These are phyloP conservation scores for Salix viminalis DNA, from an alignment of 345 rosid genomes.

Conservation along the genomic window DNA sequence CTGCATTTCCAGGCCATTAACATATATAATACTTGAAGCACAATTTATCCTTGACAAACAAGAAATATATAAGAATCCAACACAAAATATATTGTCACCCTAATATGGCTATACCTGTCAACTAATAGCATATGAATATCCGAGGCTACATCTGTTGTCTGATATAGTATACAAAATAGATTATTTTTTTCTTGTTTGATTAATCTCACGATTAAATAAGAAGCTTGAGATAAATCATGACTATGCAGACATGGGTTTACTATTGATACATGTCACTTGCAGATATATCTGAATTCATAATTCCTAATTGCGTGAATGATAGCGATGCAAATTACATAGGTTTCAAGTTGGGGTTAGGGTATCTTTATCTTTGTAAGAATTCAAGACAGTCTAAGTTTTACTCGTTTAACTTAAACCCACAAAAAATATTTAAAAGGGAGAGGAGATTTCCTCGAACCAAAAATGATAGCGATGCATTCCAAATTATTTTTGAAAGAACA, in stretches of 20 bases:
- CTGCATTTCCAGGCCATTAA: background rate
- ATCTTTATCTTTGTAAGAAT: no score
- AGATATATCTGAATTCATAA: background rate
- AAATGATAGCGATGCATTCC: constrained; percentile 10
- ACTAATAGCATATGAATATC: background rate
- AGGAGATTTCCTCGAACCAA: accelerated
- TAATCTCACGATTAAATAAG: constrained; percentile 15
- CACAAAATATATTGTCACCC: background rate
- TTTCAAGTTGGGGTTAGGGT: no score
- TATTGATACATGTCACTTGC: background rate
- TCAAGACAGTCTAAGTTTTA: accelerated
- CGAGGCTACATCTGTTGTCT: background rate
- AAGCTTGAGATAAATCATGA: constrained; percentile 11
- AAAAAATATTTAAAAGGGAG: no score
- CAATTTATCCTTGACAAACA: constrained; percentile 1
- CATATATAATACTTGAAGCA: background rate
- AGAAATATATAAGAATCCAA: background rate
- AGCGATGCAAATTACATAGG: background rate
- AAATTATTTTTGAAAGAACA: background rate
- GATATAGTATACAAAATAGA: background rate
- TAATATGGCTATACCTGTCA: background rate
- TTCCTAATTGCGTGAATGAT: constrained; percentile 6
- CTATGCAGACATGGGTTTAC: background rate
- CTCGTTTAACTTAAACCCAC: accelerated
- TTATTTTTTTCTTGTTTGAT: constrained; percentile 14